Base-by-base conservation (phyloP, 495 filamentous ascomycete species). In the Amphirosellinia nigrospora region DNA sequence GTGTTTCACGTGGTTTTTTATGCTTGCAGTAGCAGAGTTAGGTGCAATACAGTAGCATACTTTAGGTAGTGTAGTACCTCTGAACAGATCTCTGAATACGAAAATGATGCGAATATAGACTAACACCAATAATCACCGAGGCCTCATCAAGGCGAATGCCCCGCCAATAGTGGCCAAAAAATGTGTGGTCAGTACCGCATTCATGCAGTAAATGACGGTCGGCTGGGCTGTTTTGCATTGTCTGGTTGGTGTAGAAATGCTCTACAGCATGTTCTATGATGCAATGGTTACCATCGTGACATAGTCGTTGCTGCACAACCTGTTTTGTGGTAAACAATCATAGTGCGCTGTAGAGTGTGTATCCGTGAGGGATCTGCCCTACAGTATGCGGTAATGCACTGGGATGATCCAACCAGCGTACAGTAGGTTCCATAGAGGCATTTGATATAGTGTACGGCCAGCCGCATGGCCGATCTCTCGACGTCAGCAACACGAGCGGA, bases 231-330 rank as follows among this genome's bases (percentile, higher is more conserved):
- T 60, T 41, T 41, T 16, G n/a, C 36, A 41, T 60, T 60, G 36
- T 19, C 16, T 26, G 65, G 39, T 59, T 68, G 28, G 52, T 46
- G 9, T 11, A 66, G 43, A 48, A 36, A 11, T 48, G 8, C 23
- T 64, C 45, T 19, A 4, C 9, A 3, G 2, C 21, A 26, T 39
- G 23, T 46, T 1, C 21, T 41, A 69, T 69, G 67, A 69, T 63
- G 67, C 67, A 69, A 69, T 69, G 50, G 59, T 63, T 68, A 39
- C 53, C 41, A 60, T 68, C 48, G 52, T 55, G 48, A 66, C 64
- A 56, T 66, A 16, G 58, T 52, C 36, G 66, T 63, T 63, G 43
- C 58, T 45, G 16, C 67, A 53, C 59, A 69, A 45, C 58, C 36
- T 62, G 67, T 55, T 53, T 55, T 45, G 59, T 52, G 16, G 32